Conservation (phyloP, 75 land plant species). For the Picea glauca region DNA sequence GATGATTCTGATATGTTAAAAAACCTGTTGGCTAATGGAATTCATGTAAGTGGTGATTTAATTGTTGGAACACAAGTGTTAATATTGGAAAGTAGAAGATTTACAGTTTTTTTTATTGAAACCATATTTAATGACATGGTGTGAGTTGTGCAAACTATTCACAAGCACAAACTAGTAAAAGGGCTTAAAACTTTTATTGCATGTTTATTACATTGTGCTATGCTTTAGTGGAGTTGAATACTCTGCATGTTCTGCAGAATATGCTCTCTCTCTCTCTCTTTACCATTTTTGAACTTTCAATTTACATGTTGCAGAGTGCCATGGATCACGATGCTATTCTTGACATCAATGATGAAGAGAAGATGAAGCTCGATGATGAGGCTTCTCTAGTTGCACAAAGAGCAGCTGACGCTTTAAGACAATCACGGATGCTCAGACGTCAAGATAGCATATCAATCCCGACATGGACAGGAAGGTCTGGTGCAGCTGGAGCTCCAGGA, state of each 20-base stretch:
- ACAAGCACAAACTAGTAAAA: neutral
- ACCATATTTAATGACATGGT: neutral
- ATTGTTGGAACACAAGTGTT: constrained; percentile 5
- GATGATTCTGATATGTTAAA: constrained; percentile 76
- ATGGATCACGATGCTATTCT: constrained; percentile 92
- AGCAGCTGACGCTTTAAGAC: constrained; percentile 88
- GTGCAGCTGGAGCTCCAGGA: constrained; percentile 92
- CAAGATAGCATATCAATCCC: constrained; percentile 73
- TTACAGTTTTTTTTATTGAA: neutral
- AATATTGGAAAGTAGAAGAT: neutral
- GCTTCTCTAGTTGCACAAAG: constrained; percentile 88
- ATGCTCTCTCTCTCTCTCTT: neutral
- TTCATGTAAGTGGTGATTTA: constrained; percentile 67
- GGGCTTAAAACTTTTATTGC: no score
- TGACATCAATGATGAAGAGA: constrained; percentile 78
- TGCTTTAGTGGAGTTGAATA: constrained; percentile 10
- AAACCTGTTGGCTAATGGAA: constrained; percentile 78
- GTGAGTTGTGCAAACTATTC: neutral
- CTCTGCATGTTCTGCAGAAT: neutral
- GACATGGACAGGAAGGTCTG: constrained; percentile 96
- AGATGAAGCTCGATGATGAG: constrained; percentile 73
- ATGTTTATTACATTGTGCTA: neutral
- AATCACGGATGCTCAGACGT: constrained; percentile 73
- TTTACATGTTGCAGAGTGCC: constrained; percentile 60
- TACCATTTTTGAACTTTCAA: neutral